phyloP scores from a whole-genome alignment of 2,329 filamentous ascomycete species.

The Lecanicillium sp. region DNA sequence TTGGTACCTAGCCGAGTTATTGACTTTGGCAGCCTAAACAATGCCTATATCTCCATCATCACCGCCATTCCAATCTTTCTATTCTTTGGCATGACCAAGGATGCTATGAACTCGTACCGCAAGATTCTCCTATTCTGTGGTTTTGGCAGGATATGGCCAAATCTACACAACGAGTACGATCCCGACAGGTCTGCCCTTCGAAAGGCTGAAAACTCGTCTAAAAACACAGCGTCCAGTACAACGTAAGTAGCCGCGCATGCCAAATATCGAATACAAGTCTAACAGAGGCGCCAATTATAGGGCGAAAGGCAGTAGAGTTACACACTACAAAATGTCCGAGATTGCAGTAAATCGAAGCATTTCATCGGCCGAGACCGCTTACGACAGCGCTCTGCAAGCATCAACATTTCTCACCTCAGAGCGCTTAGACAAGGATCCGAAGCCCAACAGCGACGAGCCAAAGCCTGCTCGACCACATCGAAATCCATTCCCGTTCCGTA shows the following conservation, averaged over 20 bases:
- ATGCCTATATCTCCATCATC: conserved; percentile 39
- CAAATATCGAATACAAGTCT: no score
- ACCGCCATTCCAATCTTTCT: conserved; percentile 39
- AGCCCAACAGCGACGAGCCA: background rate
- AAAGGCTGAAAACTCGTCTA: background rate
- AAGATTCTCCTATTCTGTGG: conserved; percentile 28
- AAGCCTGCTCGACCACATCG: background rate
- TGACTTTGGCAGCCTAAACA: conserved; percentile 31
- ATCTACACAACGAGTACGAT: conserved; percentile 29
- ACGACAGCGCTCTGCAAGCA: background rate
- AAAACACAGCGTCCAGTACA: background rate
- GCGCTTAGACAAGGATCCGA: background rate
- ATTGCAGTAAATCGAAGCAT: background rate
- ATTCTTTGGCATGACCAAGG: conserved; percentile 48
- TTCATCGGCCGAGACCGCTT: conserved; percentile 4
- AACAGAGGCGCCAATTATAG: no score
- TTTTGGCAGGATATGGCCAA: conserved; percentile 34
- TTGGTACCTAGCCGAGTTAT: conserved; percentile 33
- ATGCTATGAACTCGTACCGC: conserved; percentile 43
- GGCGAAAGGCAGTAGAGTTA: no score
- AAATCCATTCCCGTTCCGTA: conserved; percentile 6
- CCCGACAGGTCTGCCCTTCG: conserved; percentile 19
- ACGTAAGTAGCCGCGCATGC: background rate
- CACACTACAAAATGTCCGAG: background rate
- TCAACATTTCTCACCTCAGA: background rate